Conservation (phyloP, 768 basidiomycete species). For the Psilocybe subaeruginosa region DNA sequence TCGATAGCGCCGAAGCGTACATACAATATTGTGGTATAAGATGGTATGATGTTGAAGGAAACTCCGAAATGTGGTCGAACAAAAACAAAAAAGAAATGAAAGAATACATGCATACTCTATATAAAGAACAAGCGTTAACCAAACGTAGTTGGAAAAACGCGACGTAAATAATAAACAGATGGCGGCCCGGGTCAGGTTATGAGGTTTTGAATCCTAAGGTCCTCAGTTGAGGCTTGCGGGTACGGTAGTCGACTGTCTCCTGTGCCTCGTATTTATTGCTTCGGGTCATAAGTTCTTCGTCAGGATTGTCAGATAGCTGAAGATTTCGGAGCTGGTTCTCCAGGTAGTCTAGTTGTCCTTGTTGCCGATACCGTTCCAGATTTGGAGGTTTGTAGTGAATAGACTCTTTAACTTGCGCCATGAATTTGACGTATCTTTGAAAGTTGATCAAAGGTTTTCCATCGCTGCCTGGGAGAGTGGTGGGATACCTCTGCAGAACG, state of each 20-base stretch:
- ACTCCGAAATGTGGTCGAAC: background rate
- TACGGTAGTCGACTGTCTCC: slow-evolving; percentile 25
- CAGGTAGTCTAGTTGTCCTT: slow-evolving; percentile 44
- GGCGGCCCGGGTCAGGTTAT: background rate
- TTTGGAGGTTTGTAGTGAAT: slow-evolving; percentile 34
- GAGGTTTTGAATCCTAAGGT: slow-evolving; percentile 19
- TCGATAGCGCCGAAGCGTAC: background rate
- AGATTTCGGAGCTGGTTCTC: slow-evolving; percentile 38
- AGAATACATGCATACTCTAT: background rate
- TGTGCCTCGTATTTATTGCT: slow-evolving; percentile 32
- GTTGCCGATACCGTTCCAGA: slow-evolving; percentile 32
- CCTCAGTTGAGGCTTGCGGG: slow-evolving; percentile 17
- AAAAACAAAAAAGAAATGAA: background rate
- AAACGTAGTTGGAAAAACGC: background rate
- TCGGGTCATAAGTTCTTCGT: slow-evolving; percentile 35
- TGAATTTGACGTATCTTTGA: slow-evolving; percentile 39
- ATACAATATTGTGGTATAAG: background rate
- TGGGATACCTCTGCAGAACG: slow-evolving; percentile 33
- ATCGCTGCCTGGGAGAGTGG: slow-evolving; percentile 27
- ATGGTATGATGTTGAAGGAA: background rate
- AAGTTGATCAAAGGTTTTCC: slow-evolving; percentile 45
- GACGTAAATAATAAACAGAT: background rate
- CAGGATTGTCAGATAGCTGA: slow-evolving; percentile 26
- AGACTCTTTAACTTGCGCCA: slow-evolving; percentile 36
- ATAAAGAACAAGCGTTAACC: background rate